These are phyloP conservation scores for Achaetomiella virescens DNA, from an alignment of 495 filamentous ascomycete species.

Conservation along the genomic window DNA sequence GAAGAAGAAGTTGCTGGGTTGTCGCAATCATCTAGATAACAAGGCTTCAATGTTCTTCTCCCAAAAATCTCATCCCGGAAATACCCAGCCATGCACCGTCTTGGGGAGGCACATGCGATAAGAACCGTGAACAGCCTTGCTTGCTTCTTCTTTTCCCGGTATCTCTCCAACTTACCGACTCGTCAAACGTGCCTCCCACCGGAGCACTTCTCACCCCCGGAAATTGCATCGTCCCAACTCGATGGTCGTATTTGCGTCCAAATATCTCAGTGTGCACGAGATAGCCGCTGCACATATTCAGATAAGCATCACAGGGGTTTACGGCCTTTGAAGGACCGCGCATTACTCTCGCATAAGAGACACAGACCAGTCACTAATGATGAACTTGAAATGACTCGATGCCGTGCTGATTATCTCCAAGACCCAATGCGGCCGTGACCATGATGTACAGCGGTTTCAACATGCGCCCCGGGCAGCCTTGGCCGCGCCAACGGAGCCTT, in stretches of 20 bases:
- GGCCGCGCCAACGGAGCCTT: constrained; percentile 28
- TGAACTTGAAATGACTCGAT: neutral
- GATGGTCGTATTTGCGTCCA: neutral
- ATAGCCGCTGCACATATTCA: no score
- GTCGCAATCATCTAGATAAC: no score
- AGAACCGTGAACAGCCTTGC: no score
- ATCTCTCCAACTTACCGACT: no score
- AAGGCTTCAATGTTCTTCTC: no score
- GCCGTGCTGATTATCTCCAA: neutral
- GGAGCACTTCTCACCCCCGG: neutral
- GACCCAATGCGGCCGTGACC: neutral
- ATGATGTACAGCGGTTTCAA: neutral
- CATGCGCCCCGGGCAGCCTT: constrained; percentile 19
- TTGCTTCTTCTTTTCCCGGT: no score
- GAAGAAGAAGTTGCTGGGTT: no score
- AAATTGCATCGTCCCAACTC: neutral
- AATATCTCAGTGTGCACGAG: neutral
- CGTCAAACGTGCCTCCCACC: neutral
- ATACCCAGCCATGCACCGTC: no score
- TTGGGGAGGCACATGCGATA: no score
- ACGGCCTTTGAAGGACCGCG: neutral
- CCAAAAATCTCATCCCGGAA: no score
- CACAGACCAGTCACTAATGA: neutral
- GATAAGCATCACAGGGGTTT: neutral
- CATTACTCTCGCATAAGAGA: neutral